Percentiles rank a stretch among this genome's conserved stretches.
Conservation (phyloP, 176 grass and related monocot genomes). For the Oryza nivara region DNA sequence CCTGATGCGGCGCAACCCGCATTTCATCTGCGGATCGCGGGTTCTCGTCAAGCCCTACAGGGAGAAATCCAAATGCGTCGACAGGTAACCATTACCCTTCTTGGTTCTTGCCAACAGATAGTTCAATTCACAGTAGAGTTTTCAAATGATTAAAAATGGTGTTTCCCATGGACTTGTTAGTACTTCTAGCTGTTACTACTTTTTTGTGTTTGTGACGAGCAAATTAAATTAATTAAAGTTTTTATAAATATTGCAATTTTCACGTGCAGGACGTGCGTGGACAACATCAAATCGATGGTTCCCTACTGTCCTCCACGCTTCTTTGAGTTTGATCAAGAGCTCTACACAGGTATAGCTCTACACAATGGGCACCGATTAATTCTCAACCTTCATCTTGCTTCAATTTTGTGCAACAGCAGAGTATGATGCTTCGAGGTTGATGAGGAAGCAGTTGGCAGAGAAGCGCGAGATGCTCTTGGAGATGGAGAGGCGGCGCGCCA, state of each 20-base stretch:
- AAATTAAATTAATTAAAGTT: neutral
- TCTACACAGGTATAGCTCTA: slow-evolving; percentile 36
- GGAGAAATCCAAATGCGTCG: slow-evolving; percentile 69
- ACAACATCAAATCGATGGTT: slow-evolving; percentile 43
- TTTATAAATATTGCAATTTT: neutral
- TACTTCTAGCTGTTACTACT: no score
- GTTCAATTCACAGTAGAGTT: no score
- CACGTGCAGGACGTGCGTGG: slow-evolving; percentile 27
- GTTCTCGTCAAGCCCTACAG: slow-evolving; percentile 85
- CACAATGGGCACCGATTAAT: neutral
- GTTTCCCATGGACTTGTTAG: no score
- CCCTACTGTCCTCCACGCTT: slow-evolving; percentile 39
- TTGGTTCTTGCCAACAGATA: neutral
- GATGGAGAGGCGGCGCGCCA: slow-evolving; percentile 45
- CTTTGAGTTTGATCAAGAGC: slow-evolving; percentile 40
- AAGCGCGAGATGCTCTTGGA: slow-evolving; percentile 44
- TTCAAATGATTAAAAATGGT: no score
- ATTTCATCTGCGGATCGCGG: slow-evolving; percentile 73
- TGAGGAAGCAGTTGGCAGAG: slow-evolving; percentile 45
- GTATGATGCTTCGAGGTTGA: slow-evolving; percentile 44
- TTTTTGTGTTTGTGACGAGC: no score
- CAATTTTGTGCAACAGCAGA: slow-evolving; percentile 6
- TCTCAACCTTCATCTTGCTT: neutral
- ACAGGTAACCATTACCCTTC: slow-evolving; percentile 46
- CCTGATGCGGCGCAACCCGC: slow-evolving; percentile 66